Evolutionary conservation across 2,329 filamentous ascomycete genomes (phyloP).

Genomic region (Periconia sp.): DNA sequence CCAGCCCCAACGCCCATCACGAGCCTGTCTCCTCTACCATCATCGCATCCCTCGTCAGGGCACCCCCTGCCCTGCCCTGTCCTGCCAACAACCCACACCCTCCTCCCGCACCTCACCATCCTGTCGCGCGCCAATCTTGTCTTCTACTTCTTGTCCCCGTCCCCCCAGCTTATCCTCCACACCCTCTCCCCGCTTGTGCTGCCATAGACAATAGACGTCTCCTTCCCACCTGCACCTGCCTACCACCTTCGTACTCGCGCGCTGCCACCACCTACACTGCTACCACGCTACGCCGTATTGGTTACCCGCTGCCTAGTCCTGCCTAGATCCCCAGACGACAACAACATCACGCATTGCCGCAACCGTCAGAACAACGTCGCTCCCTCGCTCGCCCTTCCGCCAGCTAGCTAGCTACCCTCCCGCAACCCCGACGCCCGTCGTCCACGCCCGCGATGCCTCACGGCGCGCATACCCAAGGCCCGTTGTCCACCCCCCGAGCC

Average conservation of each 20-base stretch:
- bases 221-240: constrained; percentile 16
- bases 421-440: constrained; percentile 23
- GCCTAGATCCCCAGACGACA: constrained; percentile 5
- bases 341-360: constrained; percentile 5
- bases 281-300: neutral
- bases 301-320: neutral
- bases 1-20: too few species aligned
- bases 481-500: constrained; percentile 44
- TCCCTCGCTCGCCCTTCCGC: constrained; percentile 4
- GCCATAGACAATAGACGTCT: neutral
- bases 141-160: neutral
- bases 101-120: neutral
- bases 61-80: too few species aligned
- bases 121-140: neutral
- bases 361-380: constrained; percentile 3
- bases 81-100: too few species aligned
- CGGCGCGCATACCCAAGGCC: constrained; percentile 33
- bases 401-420: constrained; percentile 22
- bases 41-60: too few species aligned
- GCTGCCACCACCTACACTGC: neutral
- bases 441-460: constrained; percentile 41
- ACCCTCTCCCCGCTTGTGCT: neutral
- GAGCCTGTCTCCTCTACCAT: too few species aligned
- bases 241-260: constrained; percentile 2
- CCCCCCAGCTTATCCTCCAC: neutral